Conservation (phyloP, 257 asterid species). For the Jacaranda copaia region DNA sequence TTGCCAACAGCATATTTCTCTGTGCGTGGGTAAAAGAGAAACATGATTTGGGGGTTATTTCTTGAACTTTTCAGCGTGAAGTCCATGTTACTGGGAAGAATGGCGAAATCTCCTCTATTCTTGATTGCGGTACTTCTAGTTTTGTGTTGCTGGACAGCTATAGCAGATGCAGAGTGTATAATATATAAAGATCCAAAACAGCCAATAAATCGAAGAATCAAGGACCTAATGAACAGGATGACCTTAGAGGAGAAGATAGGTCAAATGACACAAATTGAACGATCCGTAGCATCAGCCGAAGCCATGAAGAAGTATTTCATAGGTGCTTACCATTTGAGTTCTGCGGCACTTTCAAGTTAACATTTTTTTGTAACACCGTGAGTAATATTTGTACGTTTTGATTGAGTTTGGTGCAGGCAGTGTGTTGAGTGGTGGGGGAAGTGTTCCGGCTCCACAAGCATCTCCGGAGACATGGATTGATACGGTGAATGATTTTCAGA, state of each 20-base stretch:
- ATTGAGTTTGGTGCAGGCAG: conserved; percentile 53
- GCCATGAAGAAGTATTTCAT: conserved; percentile 57
- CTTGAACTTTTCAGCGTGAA: too few species aligned
- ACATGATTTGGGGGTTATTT: too few species aligned
- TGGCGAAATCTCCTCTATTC: conserved; percentile 29
- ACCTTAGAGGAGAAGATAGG: conserved; percentile 35
- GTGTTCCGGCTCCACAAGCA: conserved; percentile 53
- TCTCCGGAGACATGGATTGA: conserved; percentile 54
- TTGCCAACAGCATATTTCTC: too few species aligned
- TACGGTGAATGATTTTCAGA: conserved; percentile 55
- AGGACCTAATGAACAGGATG: conserved; percentile 60
- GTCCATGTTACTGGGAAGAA: not conserved
- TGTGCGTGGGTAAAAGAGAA: too few species aligned
- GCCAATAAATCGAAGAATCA: conserved; percentile 47
- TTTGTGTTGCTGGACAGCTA: conserved; percentile 27
- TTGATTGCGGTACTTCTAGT: conserved; percentile 31
- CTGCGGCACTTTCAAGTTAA: not conserved
- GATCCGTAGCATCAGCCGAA: conserved; percentile 52
- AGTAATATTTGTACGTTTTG: too few species aligned
- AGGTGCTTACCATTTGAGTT: conserved; percentile 38
- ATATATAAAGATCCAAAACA: conserved; percentile 64
- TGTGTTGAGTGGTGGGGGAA: conserved; percentile 76
- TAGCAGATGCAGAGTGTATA: not conserved
- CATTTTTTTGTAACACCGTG: not conserved
- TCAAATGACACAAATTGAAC: conserved; percentile 76